Base-by-base conservation (phyloP, 148 eudicot species). In the Arbutus unedo region DNA sequence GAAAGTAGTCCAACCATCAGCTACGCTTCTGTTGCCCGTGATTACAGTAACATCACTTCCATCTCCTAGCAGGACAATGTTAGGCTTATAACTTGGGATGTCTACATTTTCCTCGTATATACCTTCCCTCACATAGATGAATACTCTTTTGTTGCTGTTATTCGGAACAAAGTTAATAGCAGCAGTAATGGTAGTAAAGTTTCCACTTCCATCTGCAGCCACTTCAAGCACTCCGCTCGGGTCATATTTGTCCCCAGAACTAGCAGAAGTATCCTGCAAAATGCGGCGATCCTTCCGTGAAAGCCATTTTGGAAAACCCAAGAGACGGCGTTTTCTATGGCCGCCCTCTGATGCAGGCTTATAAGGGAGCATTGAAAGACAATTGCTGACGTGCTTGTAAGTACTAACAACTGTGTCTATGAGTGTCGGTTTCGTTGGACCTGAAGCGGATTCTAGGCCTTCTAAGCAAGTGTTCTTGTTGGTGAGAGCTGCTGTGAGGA, bases 1-100 rank as follows among this genome's bases (percentile, higher is more conserved):
- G 88, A 92, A 97, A 48, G 99, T 97, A 80, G 98, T 97, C 99
- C 99, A 97, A 49, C 97, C 96, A 85, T 90, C 98, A 6, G 21
- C 95, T 0, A 90, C 95, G 81, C 98, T 97, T 84, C 98, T 89
- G 74, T 83, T 88, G 50, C 98, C 93, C 0, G 87, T 90, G 49
- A 97, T 89, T 0, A 90, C 76, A 80, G 97, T 94, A 21, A 71
- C 87, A 60, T 94, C 97, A 51, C 90, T 87, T 44, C 99, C 99
- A 66, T 97, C 99, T 8, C 99, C 99, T 48, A 94, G 84, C 81
- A 97, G 38, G 23, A 93, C 94, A 60, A 97, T 88, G 77, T 97
- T 94, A 19, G 92, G 76, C 84, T 97, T 97, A 60, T 94, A 83
- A 80, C 85, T 91, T 5, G 93, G 93, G 71, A 97, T 92, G 73